A percentile compares a stretch with the other conserved stretches of the same genome.
These are phyloP conservation scores for Boletus pseudo-olivaceus DNA, from an alignment of 768 basidiomycete species.

Conservation along the genomic window DNA sequence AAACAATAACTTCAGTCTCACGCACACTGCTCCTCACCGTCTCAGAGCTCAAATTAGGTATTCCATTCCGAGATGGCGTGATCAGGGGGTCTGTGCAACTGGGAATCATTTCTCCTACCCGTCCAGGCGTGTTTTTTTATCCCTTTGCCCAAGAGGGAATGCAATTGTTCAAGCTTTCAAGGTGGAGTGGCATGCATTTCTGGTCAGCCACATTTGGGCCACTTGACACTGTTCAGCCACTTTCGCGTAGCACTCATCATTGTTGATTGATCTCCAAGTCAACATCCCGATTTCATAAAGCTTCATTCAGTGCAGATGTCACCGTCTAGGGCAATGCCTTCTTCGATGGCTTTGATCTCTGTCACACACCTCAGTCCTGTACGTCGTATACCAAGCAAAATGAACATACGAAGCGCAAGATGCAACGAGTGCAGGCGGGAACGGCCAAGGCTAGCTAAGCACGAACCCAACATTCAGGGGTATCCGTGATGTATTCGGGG, in stretches of 20 bases:
- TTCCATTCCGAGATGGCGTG: background rate
- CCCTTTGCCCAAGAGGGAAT: background rate
- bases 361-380: constrained; percentile 1
- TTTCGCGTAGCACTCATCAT: too few species aligned
- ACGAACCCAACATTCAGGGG: background rate
- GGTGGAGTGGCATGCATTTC: background rate
- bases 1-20: background rate
- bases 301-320: constrained; percentile 6
- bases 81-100: background rate
- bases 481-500: background rate
- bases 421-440: constrained; percentile 29
- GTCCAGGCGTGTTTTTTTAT: background rate
- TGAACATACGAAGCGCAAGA: constrained; percentile 27
- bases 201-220: background rate
- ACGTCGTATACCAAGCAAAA: background rate
- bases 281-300: background rate
- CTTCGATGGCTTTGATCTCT: constrained; percentile 33
- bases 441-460: constrained; percentile 19
- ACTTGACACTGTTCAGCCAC: background rate
- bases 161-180: too few species aligned
- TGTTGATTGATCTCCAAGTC: background rate
- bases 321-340: constrained; percentile 18
- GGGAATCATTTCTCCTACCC: background rate
- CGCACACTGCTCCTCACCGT: background rate
- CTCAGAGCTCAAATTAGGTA: background rate